Evolutionary conservation across 108 stramenopile species (phyloP).

Genomic region (Stephanodiscus triporus): DNA sequence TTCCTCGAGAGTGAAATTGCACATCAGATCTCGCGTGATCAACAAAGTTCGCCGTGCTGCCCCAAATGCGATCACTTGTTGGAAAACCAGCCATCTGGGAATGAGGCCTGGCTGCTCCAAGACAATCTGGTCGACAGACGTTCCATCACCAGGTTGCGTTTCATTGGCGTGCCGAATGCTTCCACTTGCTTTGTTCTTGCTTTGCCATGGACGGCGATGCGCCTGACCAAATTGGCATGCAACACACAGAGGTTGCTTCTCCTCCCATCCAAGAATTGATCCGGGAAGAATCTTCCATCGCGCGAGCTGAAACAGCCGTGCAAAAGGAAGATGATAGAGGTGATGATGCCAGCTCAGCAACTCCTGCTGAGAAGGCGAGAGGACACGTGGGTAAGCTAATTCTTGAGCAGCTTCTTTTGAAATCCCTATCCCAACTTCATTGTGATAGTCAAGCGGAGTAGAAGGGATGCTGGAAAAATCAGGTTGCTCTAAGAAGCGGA

Average conservation of each 20-base stretch:
- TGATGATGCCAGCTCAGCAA: conserved; percentile 6
- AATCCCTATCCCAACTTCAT: conserved; percentile 6
- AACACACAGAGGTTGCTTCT: conserved; percentile 13
- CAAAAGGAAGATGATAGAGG: conserved; percentile 10
- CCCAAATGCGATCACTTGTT: conserved; percentile 44
- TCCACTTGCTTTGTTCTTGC: not conserved
- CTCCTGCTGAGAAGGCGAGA: conserved; percentile 8
- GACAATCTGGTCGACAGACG: conserved; percentile 56
- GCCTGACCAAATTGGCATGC: conserved; percentile 37
- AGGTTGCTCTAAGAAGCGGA: not conserved
- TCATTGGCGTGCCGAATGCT: not conserved
- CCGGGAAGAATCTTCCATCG: not conserved
- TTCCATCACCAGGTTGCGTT: conserved; percentile 41
- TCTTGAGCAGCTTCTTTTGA: conserved; percentile 5
- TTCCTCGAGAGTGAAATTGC: conserved; percentile 22
- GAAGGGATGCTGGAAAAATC: conserved; percentile 3
- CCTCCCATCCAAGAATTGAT: not conserved
- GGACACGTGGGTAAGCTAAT: conserved; percentile 4
- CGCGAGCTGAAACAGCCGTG: not conserved
- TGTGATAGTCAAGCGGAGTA: conserved; percentile 3
- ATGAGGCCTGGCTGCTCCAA: conserved; percentile 55
- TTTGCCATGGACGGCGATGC: conserved; percentile 29
- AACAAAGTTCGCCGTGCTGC: conserved; percentile 56
- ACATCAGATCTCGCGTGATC: conserved; percentile 54
- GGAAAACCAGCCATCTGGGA: conserved; percentile 52